Percentiles rank a stretch among this genome's conserved stretches.
These are phyloP conservation scores for Ceratobasidium sp. DNA, from an alignment of 1,284 basidiomycete species.

Conservation along the genomic window DNA sequence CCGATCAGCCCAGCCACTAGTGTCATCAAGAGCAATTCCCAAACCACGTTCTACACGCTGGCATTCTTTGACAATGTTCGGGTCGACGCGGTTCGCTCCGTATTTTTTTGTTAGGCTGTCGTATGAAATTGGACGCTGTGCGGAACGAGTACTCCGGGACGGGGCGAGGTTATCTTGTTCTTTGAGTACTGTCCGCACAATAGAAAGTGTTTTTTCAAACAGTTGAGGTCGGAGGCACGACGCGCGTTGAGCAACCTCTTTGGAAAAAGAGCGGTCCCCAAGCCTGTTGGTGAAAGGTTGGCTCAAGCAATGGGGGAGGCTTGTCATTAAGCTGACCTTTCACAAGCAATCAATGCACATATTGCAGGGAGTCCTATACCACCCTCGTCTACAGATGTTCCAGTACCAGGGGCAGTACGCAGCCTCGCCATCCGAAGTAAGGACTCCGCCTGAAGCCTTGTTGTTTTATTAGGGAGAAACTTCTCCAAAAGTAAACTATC, in stretches of 20 bases:
- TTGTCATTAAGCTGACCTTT: conserved; percentile 21
- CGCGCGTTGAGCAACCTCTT: conserved; percentile 35
- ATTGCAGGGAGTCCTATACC: conserved; percentile 33
- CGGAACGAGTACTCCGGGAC: conserved; percentile 30
- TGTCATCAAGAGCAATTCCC: conserved; percentile 32
- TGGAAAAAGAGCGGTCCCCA: conserved; percentile 33
- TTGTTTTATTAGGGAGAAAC: conserved; percentile 37
- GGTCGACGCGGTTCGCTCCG: conserved; percentile 34
- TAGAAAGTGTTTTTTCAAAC: conserved; percentile 28
- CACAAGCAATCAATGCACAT: conserved; percentile 37
- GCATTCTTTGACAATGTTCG: conserved; percentile 35
- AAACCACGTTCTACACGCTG: conserved; percentile 34
- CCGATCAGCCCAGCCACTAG: conserved; percentile 27
- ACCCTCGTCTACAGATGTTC: conserved; percentile 36
- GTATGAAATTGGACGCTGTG: conserved; percentile 35
- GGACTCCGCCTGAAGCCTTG: conserved; percentile 36
- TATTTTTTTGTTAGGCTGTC: conserved; percentile 37
- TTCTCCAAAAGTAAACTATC: conserved; percentile 36
- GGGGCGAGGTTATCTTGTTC: conserved; percentile 36
- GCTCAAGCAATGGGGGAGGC: background rate
- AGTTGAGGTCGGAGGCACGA: conserved; percentile 36
- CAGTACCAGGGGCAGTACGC: conserved; percentile 35
- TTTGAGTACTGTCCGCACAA: conserved; percentile 36
- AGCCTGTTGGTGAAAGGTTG: conserved; percentile 9
- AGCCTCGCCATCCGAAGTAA: conserved; percentile 34